Percentiles rank a stretch among this genome's conserved stretches.
These are phyloP conservation scores for Cenchrus fungigraminus DNA, from an alignment of 176 grass and related monocot species.

Conservation along the genomic window DNA sequence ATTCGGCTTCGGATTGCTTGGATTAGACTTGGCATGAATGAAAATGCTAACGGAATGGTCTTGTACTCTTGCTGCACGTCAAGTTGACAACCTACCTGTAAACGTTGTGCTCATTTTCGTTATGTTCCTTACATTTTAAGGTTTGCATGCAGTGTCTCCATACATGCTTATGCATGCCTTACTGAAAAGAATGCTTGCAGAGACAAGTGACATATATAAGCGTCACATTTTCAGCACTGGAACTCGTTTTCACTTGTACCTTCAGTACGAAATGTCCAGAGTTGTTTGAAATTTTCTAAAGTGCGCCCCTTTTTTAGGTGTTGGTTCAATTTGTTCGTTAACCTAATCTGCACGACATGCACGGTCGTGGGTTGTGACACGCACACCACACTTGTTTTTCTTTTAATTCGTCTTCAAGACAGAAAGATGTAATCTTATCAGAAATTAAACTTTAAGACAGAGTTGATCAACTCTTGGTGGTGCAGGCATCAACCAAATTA, in stretches of 20 bases:
- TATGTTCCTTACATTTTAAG: slow-evolving; percentile 38
- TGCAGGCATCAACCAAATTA: background rate
- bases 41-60: slow-evolving; percentile 29
- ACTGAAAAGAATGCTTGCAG: slow-evolving; percentile 4
- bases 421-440: background rate
- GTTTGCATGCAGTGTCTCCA: background rate
- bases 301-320: slow-evolving; percentile 12
- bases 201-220: background rate
- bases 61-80: slow-evolving; percentile 2
- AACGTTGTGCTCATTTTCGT: slow-evolving; percentile 7
- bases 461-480: background rate
- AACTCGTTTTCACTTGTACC: slow-evolving; percentile 7
- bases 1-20: slow-evolving; percentile 13
- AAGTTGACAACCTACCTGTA: slow-evolving; percentile 2
- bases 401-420: background rate
- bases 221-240: background rate
- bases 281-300: background rate
- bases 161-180: background rate
- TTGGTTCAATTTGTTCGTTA: slow-evolving; percentile 51
- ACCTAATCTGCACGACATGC: slow-evolving; percentile 5
- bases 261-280: slow-evolving; percentile 15
- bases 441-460: background rate
- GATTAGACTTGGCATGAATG: slow-evolving; percentile 19
- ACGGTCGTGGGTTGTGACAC: slow-evolving; percentile 12
- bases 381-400: background rate